These are phyloP conservation scores for Phlyctochytrium arcticum DNA, from an alignment of 192 early-diverging fungal species.

Conservation along the genomic window DNA sequence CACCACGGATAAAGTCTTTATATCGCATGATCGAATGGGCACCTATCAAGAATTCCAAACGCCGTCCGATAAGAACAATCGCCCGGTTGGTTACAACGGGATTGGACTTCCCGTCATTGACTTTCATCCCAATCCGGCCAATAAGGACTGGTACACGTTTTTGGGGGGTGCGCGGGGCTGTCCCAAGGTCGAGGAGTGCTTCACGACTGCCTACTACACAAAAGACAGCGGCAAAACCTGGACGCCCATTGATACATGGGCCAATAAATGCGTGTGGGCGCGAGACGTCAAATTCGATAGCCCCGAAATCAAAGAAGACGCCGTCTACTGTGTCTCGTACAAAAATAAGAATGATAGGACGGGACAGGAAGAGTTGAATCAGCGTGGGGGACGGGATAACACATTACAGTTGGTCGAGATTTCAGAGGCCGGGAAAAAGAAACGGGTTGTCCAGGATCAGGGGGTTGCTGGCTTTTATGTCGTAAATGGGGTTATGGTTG, in stretches of 20 bases:
- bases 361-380: conserved; percentile 48
- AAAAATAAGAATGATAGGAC: conserved; percentile 59
- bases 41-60: conserved; percentile 30
- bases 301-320: conserved; percentile 52
- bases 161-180: conserved; percentile 55
- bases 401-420: conserved; percentile 68
- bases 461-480: conserved; percentile 75
- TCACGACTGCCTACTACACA: conserved; percentile 70
- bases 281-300: conserved; percentile 49
- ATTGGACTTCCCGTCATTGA: conserved; percentile 71
- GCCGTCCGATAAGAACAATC: conserved; percentile 22
- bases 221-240: conserved; percentile 69
- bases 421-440: conserved; percentile 41
- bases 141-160: conserved; percentile 86
- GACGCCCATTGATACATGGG: conserved; percentile 72
- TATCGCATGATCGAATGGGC: conserved; percentile 53
- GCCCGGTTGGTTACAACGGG: no score
- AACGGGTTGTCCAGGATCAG: conserved; percentile 53
- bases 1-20: conserved; percentile 25
- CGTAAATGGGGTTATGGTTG: conserved; percentile 74
- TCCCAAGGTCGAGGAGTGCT: conserved; percentile 35
- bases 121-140: conserved; percentile 68
- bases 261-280: conserved; percentile 77
- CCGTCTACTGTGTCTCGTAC: conserved; percentile 71
- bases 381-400: conserved; percentile 46